Base-by-base conservation (phyloP, 2,329 filamentous ascomycete species). In the Fusarium brachygibbosum region DNA sequence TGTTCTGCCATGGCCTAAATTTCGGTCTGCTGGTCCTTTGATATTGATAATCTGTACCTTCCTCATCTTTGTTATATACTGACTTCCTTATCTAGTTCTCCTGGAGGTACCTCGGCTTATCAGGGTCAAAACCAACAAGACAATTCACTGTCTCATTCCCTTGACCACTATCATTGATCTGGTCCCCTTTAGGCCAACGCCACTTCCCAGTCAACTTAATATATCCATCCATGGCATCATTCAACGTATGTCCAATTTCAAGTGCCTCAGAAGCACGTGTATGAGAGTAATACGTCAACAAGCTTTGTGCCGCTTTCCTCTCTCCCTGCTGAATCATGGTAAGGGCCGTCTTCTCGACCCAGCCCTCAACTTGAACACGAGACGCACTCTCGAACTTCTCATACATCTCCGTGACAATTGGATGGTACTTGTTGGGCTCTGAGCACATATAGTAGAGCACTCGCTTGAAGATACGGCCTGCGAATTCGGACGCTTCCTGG, bases 381-480 rank as follows among this genome's bases (percentile, higher is more conserved):
- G 71, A 74, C 1, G 63, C 52, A 11, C n/a, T 41, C 38, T 73
- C 71, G 3, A 73, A 73, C 2, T 44, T 29, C 7, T 54, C 52
- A 1, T 58, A 50, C 40, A 72, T 54, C 3, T 65, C 56, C 1
- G 69, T 74, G 0, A 72, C 66, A 0, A 74, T 17, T 0, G 71
- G 57, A 2, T 74, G 69, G 16, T 74, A 74, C 1, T 52, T 58
- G 21, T 61, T 62, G 0, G 71, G 71, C 2, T 71, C 67, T 7
- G 61, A 72, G 7, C 71, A 73, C 69, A 74, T 73, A 28, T 73
- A 73, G 13, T 73, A 73, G 3, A 73, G 5, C 1, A 73, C 63
- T 0, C 71, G 61, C 25, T 73, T 73, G 25, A 73, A 73, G 0
- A 73, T 61, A 2, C 71, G 71, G 0, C 69, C 71, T 1, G 69